phyloP scores from a whole-genome alignment of 305 asterid species.

The Fraxinus floribunda region DNA sequence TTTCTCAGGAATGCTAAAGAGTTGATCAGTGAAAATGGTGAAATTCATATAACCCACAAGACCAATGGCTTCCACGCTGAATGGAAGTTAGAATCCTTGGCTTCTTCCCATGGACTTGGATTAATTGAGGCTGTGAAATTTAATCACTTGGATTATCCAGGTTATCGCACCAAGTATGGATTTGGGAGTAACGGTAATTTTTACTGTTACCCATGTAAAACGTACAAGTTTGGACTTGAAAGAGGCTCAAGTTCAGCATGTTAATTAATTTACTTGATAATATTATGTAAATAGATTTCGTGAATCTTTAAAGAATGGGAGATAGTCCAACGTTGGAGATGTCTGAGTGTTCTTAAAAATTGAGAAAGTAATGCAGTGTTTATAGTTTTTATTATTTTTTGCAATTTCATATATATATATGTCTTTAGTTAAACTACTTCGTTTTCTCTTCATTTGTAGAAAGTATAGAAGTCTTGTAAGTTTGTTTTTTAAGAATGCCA shows the following conservation, averaged over 20 bases:
- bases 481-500: slow-evolving; percentile 34
- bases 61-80: slow-evolving; percentile 22
- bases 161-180: slow-evolving; percentile 36
- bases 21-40: slow-evolving; percentile 33
- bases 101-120: slow-evolving; percentile 27
- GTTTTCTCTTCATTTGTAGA: not conserved
- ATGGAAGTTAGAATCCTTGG: slow-evolving; percentile 26
- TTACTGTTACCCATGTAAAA: slow-evolving; percentile 32
- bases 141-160: slow-evolving; percentile 24
- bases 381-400: no score
- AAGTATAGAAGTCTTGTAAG: slow-evolving; percentile 30
- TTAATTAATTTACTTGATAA: no score
- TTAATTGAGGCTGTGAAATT: slow-evolving; percentile 29
- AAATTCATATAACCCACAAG: slow-evolving; percentile 46
- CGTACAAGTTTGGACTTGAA: slow-evolving; percentile 34
- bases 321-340: not conserved
- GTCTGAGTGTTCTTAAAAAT: not conserved
- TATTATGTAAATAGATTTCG: not conserved
- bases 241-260: not conserved
- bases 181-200: slow-evolving; percentile 36
- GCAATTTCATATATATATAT: not conserved
- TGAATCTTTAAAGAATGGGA: not conserved
- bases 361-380: no score
- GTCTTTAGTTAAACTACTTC: not conserved
- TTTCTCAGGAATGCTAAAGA: slow-evolving; percentile 35